Conservation (phyloP, 169 alveolate species). For the Plasmodium ovale region DNA sequence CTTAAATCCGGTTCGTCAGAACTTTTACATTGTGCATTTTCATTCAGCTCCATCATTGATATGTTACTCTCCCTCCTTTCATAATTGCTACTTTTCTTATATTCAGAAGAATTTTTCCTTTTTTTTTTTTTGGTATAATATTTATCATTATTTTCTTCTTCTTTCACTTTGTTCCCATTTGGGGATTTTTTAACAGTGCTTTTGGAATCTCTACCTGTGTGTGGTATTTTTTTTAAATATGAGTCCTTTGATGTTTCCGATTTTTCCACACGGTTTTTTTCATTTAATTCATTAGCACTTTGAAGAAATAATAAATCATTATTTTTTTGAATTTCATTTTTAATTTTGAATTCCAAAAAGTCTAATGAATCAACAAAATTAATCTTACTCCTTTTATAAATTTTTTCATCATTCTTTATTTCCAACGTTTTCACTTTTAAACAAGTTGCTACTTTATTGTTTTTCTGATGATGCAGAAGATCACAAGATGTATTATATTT, state of each 20-base stretch:
- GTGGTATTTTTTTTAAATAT: neutral
- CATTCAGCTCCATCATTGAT: neutral
- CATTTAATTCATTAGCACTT: neutral
- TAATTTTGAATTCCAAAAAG: conserved; percentile 50
- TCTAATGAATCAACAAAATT: conserved; percentile 31
- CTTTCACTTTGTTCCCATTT: conserved; percentile 1
- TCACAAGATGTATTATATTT: conserved; percentile 34
- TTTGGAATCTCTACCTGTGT: neutral
- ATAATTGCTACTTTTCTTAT: neutral
- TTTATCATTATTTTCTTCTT: conserved; percentile 13
- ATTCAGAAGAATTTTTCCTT: neutral
- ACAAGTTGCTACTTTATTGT: conserved; percentile 10
- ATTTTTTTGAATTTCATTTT: conserved; percentile 54
- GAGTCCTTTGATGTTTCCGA: neutral
- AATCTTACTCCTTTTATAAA: neutral
- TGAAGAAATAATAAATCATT: conserved; percentile 28
- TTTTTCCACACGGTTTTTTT: neutral
- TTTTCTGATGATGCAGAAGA: conserved; percentile 4
- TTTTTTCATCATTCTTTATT: conserved; percentile 17
- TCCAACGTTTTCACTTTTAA: neutral
- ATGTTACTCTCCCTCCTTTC: neutral
- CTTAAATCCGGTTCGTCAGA: neutral
- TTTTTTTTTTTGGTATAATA: conserved; percentile 7
- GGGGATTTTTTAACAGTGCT: conserved; percentile 7
- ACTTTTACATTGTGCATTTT: neutral